Evolutionary conservation across 1,284 basidiomycete species (phyloP).

Genomic region (Athelia psychrophila): DNA sequence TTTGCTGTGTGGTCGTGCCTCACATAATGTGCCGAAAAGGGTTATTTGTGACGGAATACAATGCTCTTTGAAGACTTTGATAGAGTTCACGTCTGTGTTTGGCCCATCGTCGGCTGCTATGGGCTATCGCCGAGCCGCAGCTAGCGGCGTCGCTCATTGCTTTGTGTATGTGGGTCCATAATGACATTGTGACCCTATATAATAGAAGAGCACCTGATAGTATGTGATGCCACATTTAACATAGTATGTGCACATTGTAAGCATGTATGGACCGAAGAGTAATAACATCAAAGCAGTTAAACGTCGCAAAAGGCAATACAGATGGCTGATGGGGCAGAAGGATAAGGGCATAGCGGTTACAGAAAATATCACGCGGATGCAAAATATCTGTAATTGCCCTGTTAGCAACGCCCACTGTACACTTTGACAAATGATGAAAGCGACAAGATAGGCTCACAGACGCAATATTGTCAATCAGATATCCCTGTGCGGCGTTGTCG

Average conservation of each 20-base stretch:
- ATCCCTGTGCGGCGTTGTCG: not conserved
- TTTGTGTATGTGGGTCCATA: not conserved
- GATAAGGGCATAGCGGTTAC: no score
- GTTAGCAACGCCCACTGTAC: not conserved
- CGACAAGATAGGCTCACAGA: not conserved
- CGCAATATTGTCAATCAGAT: constrained; percentile 2
- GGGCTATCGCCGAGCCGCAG: not conserved
- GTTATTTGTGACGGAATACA: not conserved
- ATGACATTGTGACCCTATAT: not conserved
- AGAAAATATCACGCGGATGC: no score
- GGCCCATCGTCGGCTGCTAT: not conserved
- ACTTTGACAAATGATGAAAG: not conserved
- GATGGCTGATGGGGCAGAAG: no score
- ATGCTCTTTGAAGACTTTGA: not conserved
- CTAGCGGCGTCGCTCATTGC: no score
- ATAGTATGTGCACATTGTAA: no score
- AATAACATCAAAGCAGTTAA: no score
- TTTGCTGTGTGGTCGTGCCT: not conserved
- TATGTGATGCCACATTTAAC: no score
- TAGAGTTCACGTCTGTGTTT: not conserved
- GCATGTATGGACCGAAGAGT: no score
- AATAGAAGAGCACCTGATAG: no score
- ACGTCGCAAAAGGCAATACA: no score
- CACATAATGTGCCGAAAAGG: not conserved
- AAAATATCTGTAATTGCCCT: no score